Percentiles rank a stretch among this genome's conserved stretches.
Conservation (phyloP, 352 stramenopile genomes). For the Sclerospora graminicola region DNA sequence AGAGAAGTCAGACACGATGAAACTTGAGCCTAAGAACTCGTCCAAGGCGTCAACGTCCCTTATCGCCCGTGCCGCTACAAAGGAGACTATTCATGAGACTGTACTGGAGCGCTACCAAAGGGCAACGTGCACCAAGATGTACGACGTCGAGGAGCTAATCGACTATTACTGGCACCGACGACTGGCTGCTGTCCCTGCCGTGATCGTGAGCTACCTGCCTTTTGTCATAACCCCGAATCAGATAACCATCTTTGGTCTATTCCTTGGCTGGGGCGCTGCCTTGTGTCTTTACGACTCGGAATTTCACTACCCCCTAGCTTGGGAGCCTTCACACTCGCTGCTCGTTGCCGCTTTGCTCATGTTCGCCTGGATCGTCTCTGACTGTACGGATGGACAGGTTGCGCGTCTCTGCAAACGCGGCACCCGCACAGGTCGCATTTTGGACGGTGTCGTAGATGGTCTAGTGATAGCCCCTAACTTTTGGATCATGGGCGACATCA, state of each 20-base stretch:
- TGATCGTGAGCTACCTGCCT: constrained; percentile 76
- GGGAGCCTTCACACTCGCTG: constrained; percentile 46
- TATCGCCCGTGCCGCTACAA: constrained; percentile 4
- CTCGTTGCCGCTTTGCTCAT: constrained; percentile 46
- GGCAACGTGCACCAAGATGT: constrained; percentile 77
- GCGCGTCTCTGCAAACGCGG: constrained; percentile 74
- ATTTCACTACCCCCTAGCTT: constrained; percentile 60
- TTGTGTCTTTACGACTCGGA: constrained; percentile 74
- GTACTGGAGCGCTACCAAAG: constrained; percentile 59
- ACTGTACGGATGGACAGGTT: constrained; percentile 75
- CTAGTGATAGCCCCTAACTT: constrained; percentile 71
- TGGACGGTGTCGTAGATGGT: constrained; percentile 68
- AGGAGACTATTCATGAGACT: constrained; percentile 24
- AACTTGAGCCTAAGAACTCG: constrained; percentile 14
- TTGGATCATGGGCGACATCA: constrained; percentile 43
- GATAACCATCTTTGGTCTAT: constrained; percentile 74
- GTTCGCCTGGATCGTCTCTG: constrained; percentile 81
- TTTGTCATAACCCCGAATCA: constrained; percentile 82
- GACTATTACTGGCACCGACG: constrained; percentile 81
- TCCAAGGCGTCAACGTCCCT: constrained; percentile 7
- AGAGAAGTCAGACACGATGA: constrained; percentile 20
- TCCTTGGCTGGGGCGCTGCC: constrained; percentile 54
- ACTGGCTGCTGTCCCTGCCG: constrained; percentile 53
- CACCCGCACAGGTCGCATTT: constrained; percentile 68
- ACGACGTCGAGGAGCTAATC: constrained; percentile 79